phyloP scores from a whole-genome alignment of 2,329 filamentous ascomycete genomes.

The Botrytis tulipae region DNA sequence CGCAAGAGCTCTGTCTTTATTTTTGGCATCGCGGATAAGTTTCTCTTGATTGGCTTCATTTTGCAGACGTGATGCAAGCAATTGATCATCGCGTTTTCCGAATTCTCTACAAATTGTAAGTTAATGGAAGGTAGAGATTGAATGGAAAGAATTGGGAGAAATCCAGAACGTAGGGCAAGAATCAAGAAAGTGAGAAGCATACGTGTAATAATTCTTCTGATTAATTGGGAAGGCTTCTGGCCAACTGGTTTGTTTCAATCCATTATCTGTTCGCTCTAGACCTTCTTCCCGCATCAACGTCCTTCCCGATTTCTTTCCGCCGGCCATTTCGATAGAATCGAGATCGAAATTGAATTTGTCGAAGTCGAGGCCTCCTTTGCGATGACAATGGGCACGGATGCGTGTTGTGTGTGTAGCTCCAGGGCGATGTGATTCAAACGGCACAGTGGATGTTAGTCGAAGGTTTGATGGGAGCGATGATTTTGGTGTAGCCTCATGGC shows the following conservation, averaged over 20 bases:
- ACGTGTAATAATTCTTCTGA: conserved; percentile 99
- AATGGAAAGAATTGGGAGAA: background rate
- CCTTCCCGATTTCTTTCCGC: conserved; percentile 39
- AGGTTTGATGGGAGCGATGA: background rate
- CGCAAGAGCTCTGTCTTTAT: conserved; percentile 80
- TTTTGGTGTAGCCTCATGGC: background rate
- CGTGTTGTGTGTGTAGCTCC: background rate
- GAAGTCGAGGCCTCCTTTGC: background rate
- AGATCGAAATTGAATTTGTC: background rate
- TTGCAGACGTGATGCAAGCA: conserved; percentile 83
- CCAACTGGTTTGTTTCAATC: conserved; percentile 94
- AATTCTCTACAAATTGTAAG: conserved; percentile 66
- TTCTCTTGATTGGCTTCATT: conserved; percentile 81
- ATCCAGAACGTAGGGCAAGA: background rate
- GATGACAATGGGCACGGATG: background rate
- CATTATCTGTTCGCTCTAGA: conserved; percentile 95
- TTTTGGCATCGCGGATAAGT: conserved; percentile 82
- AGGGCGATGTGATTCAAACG: background rate
- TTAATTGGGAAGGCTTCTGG: conserved; percentile 92
- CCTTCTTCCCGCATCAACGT: conserved; percentile 50
- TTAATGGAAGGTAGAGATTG: background rate
- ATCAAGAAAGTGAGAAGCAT: conserved; percentile 40
- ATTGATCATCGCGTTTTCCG: conserved; percentile 96
- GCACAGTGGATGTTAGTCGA: background rate
- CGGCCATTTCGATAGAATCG: conserved; percentile 32